Conservation (phyloP, 768 basidiomycete genomes). For the Boletales sp. region DNA sequence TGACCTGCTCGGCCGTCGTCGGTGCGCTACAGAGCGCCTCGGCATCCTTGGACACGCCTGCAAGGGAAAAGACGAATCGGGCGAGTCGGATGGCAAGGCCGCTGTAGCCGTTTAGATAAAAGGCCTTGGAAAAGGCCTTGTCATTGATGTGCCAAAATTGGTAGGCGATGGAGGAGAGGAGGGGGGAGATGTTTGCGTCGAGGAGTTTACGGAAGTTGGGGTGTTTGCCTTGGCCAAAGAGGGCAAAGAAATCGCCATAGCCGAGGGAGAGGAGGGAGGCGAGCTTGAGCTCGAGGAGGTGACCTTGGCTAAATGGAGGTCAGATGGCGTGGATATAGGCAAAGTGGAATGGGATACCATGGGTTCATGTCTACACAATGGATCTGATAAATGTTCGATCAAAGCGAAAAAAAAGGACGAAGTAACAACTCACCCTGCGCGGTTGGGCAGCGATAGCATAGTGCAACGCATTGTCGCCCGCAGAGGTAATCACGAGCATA, state of each 20-base stretch:
- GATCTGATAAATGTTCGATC: conserved; percentile 33
- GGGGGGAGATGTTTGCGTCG: conserved; percentile 58
- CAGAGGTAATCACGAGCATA: conserved; percentile 71
- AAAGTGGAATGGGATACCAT: conserved; percentile 29
- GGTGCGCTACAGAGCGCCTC: conserved; percentile 50
- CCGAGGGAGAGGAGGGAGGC: conserved; percentile 55
- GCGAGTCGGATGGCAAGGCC: conserved; percentile 66
- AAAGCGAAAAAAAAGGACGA: neutral
- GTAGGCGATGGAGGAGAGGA: conserved; percentile 68
- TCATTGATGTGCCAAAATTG: conserved; percentile 73
- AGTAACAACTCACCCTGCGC: conserved; percentile 37
- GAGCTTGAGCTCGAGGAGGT: conserved; percentile 76
- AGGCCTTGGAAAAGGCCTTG: conserved; percentile 45
- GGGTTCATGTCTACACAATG: conserved; percentile 78
- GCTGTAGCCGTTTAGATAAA: conserved; percentile 68
- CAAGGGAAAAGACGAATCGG: conserved; percentile 52
- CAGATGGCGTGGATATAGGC: neutral
- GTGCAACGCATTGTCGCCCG: conserved; percentile 78
- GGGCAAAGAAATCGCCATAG: conserved; percentile 58
- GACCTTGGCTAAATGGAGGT: conserved; percentile 51
- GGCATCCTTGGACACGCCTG: conserved; percentile 55
- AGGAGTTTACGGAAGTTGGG: conserved; percentile 56
- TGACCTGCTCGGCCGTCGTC: conserved; percentile 55
- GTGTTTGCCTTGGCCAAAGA: conserved; percentile 68
- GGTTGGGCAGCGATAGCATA: conserved; percentile 68